A percentile compares a stretch with the other conserved stretches of the same genome.
Conservation (phyloP, 2,329 filamentous ascomycete genomes). For the Cryphonectria japonica region DNA sequence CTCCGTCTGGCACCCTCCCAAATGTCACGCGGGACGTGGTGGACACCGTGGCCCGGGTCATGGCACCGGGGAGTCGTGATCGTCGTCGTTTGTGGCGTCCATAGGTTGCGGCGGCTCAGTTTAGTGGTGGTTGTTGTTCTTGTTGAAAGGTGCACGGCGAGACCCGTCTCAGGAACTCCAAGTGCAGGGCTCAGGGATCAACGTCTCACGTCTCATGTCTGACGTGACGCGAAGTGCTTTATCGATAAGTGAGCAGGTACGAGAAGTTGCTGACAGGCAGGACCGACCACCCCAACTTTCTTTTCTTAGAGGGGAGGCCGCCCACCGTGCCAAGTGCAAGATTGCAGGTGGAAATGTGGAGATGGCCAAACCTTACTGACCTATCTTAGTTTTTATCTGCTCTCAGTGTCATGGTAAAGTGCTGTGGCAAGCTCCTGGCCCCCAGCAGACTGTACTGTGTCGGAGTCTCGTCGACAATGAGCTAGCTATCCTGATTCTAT, state of each 20-base stretch:
- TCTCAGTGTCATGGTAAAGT: not conserved
- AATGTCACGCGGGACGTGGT: not conserved
- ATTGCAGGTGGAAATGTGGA: not conserved
- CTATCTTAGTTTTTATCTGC: not conserved
- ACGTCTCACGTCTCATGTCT: not conserved
- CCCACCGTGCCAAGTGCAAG: not conserved
- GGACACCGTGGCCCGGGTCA: not conserved
- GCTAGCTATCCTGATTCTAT: not conserved
- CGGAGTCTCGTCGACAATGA: too few species aligned
- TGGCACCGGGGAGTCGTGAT: not conserved
- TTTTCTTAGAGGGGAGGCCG: not conserved
- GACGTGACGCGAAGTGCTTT: not conserved
- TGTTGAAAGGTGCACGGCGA: not conserved
- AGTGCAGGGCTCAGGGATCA: not conserved
- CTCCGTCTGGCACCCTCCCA: not conserved
- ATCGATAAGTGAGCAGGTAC: not conserved
- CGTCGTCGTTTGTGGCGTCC: not conserved
- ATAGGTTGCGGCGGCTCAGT: not conserved
- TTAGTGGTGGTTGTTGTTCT: not conserved
- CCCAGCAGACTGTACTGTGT: not conserved
- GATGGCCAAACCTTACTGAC: not conserved
- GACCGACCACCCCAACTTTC: not conserved
- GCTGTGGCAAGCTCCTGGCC: not conserved
- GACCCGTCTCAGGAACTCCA: not conserved
- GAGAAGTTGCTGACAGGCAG: conserved; percentile 5